These are phyloP conservation scores for Paracoccidioides brasiliensis DNA, from an alignment of 2,329 filamentous ascomycete genomes.

Conservation along the genomic window DNA sequence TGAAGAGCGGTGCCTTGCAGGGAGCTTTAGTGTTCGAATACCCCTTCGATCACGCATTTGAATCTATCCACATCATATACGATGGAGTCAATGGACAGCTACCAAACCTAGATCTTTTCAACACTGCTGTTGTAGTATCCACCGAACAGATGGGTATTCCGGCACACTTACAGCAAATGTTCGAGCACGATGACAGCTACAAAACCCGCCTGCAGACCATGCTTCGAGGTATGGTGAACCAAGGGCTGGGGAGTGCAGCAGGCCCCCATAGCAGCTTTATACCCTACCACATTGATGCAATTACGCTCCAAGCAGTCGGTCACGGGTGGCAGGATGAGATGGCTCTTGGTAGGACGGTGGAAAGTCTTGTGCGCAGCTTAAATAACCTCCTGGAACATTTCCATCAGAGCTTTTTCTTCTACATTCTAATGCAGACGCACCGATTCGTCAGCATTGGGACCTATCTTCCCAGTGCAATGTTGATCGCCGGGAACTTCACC, in stretches of 20 bases:
- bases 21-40: conserved; percentile 91
- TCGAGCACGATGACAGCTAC: conserved; percentile 63
- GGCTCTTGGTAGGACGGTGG: conserved; percentile 77
- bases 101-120: conserved; percentile 90
- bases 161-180: conserved; percentile 75
- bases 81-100: conserved; percentile 93
- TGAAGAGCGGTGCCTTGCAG: conserved; percentile 89
- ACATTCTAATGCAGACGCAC: conserved; percentile 79
- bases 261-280: conserved; percentile 94
- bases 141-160: conserved; percentile 84
- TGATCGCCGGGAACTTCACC: conserved; percentile 85
- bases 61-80: conserved; percentile 81
- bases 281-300: conserved; percentile 91
- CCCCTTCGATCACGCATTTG: conserved; percentile 69
- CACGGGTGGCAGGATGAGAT: conserved; percentile 97
- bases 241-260: conserved; percentile 76
- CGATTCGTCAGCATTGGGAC: conserved; percentile 97
- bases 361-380: conserved; percentile 81
- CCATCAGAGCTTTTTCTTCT: conserved; percentile 99
- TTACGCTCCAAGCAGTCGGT: conserved; percentile 81
- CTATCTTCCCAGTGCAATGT: conserved; percentile 94
- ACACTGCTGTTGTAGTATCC: conserved; percentile 79
- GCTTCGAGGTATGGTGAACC: conserved; percentile 81
- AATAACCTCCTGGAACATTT: conserved; percentile 95
- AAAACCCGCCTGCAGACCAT: conserved; percentile 73